phyloP scores from a whole-genome alignment of 129 eudicot species.

The Smallanthus sonchifolius region DNA sequence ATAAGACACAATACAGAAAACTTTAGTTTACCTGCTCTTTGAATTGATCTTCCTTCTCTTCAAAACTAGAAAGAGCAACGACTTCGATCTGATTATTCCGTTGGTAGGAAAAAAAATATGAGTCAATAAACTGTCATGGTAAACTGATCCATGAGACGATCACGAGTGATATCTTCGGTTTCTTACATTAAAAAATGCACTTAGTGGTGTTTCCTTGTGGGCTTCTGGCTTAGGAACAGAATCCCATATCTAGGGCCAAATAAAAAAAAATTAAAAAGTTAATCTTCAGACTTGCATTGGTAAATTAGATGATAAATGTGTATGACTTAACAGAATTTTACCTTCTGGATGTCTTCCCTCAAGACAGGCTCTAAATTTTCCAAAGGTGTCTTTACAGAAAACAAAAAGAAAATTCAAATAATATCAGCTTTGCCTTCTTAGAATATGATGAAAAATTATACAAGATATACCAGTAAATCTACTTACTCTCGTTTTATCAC shows the following conservation, averaged over 20 bases:
- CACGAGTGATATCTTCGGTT: neutral
- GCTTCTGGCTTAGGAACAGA: conserved; percentile 53
- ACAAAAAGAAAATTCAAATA: conserved; percentile 2
- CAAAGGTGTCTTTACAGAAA: conserved; percentile 46
- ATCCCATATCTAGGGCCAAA: conserved; percentile 53
- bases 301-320: neutral
- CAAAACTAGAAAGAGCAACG: conserved; percentile 54
- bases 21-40: conserved; percentile 46
- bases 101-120: neutral
- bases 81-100: conserved; percentile 50
- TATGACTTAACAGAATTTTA: conserved; percentile 12
- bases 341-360: conserved; percentile 72
- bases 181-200: conserved; percentile 63
- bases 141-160: neutral
- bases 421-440: neutral
- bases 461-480: conserved; percentile 1
- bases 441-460: conserved; percentile 1
- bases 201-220: conserved; percentile 55
- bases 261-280: neutral
- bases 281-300: conserved; percentile 4
- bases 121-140: neutral
- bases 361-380: conserved; percentile 58
- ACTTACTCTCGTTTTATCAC: conserved; percentile 62
- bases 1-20: neutral
- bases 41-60: conserved; percentile 61